Base-by-base conservation (phyloP, 176 grass and related monocot genomes). In the Aegilops bicornis region DNA sequence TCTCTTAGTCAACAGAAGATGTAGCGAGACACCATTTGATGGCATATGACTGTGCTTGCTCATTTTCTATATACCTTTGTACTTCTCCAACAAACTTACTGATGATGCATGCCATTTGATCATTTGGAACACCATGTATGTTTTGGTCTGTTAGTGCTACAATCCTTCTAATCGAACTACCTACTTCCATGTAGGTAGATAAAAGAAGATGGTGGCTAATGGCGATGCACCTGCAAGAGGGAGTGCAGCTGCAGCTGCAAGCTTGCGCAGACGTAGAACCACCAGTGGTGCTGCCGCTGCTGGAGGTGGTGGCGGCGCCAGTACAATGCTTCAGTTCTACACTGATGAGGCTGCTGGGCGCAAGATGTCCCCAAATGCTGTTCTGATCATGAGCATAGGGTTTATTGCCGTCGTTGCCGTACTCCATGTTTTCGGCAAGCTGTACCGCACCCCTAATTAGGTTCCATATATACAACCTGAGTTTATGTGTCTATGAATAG, bases 371-470 rank as follows among this genome's bases (percentile, higher is more conserved):
- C 97, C 94, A 4, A 98, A 96, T 15, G 59, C 97, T 16, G 97
- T 94, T 54, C 92, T 96, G 82, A 92, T 96, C 71, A 99, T 96
- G 94, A 99, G 94, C 79, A 88, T 99, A 33, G 97, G 94, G 29
- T 99, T 99, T 69, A 93, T 99, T 56, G 92, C 90, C 2, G 71
- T 96, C 0, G 97, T 99, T 36, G 94, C 90, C 17, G 81, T 94
- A 84, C 85, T 96, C 10, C 97, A 99, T 91, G 92, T 96, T 47
- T 94, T 91, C 4, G 92, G 97, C 61, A 96, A 99, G 89, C 87
- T 99, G 27, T 94, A 99, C 73, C 86, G 82, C 69, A 90, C 85
- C 3, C 8, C 88, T 19, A 81, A 88, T 42, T 93, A 93, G 77
- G 65, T 25, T 91, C 27, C 39, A 31, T 60, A 8, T 43, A 31